Percentiles rank a stretch among this genome's conserved stretches.
phyloP scores from a whole-genome alignment of 805 yeast genomes.

The Kregervanrija delftensis region DNA sequence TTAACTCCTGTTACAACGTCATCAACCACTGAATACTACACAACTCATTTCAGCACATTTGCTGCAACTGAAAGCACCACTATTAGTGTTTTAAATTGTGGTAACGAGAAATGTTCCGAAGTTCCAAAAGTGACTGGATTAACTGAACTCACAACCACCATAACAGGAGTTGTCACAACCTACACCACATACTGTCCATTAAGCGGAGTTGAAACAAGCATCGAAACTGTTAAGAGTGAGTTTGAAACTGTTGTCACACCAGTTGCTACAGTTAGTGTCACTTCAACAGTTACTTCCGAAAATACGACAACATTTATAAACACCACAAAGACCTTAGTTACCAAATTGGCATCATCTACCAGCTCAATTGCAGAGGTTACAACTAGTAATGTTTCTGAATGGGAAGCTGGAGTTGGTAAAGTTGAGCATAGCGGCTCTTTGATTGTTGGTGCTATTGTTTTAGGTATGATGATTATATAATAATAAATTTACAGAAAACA shows the following conservation, averaged over 20 bases:
- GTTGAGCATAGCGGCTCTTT: too few species aligned
- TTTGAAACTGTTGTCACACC: background rate
- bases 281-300: background rate
- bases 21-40: background rate
- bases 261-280: conserved; percentile 1
- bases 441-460: too few species aligned
- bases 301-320: too few species aligned
- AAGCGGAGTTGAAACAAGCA: too few species aligned
- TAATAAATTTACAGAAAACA: too few species aligned
- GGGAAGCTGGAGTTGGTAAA: too few species aligned
- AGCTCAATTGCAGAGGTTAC: conserved; percentile 2
- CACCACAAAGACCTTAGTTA: too few species aligned
- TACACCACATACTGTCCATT: conserved; percentile 33
- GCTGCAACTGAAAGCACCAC: conserved; percentile 24
- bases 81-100: conserved; percentile 14
- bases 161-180: conserved; percentile 28
- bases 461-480: too few species aligned
- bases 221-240: too few species aligned
- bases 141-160: conserved; percentile 22
- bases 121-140: conserved; percentile 20
- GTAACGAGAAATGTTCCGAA: conserved; percentile 20
- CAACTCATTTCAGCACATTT: background rate
- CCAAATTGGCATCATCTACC: background rate
- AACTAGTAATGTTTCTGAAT: background rate
- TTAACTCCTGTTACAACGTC: background rate